Evolutionary conservation across 1,284 basidiomycete genomes (phyloP).

Genomic region (Bondarzewia mesenterica): DNA sequence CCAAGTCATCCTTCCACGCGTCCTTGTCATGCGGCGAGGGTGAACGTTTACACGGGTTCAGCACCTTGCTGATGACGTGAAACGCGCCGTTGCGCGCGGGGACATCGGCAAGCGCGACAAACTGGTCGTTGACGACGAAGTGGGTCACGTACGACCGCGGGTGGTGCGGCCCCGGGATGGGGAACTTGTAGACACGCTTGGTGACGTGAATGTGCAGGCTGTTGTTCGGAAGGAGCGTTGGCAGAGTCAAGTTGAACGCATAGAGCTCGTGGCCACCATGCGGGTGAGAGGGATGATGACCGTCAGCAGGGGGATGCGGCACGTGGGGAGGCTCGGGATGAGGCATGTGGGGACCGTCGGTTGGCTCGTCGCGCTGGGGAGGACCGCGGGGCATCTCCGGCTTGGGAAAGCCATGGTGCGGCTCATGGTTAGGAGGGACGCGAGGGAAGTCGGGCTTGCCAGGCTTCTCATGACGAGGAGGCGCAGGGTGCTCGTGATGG

Average conservation of each 20-base stretch:
- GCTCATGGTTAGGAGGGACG: not conserved
- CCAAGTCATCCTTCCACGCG: not conserved
- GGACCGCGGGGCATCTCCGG: not conserved
- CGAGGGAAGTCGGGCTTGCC: not conserved
- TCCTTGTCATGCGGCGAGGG: too few relatives aligned
- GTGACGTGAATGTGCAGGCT: not conserved
- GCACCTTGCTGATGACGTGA: not conserved
- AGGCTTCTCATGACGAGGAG: too few relatives aligned
- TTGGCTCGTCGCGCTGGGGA: too few relatives aligned
- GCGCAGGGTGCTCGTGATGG: too few relatives aligned
- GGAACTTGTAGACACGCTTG: not conserved
- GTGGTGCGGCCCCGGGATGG: not conserved
- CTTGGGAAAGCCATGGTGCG: not conserved
- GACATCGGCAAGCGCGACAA: not conserved
- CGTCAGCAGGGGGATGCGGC: not conserved
- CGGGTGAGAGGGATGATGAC: not conserved
- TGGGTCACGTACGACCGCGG: not conserved
- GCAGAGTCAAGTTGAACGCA: not conserved
- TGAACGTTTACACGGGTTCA: not conserved
- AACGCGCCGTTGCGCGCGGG: slow-evolving; percentile 1
- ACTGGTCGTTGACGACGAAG: not conserved
- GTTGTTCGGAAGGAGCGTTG: not conserved
- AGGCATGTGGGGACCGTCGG: too few relatives aligned
- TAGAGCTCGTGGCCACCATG: not conserved
- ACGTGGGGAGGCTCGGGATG: not conserved